Evolutionary conservation across 2,329 filamentous ascomycete species (phyloP).

Genomic region (Sporothrix sp.): DNA sequence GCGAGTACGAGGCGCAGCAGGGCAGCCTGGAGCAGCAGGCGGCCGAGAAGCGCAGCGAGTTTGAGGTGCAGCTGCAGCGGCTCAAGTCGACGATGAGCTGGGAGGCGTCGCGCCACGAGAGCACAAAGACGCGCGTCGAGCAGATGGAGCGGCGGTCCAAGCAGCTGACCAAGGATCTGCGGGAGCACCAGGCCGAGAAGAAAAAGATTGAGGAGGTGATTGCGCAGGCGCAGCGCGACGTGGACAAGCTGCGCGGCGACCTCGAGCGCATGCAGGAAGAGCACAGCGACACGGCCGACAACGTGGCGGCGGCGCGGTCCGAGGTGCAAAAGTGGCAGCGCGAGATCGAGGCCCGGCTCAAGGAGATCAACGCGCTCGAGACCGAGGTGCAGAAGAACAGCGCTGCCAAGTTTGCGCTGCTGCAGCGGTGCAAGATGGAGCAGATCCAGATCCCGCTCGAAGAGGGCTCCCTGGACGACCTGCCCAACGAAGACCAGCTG

Average conservation of each 20-base stretch:
- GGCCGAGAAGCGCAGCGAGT: conserved; percentile 75
- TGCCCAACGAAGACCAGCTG: conserved; percentile 79
- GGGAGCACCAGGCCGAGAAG: conserved; percentile 62
- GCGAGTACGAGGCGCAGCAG: conserved; percentile 88
- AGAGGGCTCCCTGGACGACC: conserved; percentile 66
- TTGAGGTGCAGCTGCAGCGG: conserved; percentile 72
- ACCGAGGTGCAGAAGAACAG: conserved; percentile 78
- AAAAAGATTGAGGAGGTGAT: conserved; percentile 63
- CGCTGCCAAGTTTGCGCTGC: conserved; percentile 69
- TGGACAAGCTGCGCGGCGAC: conserved; percentile 64
- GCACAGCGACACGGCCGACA: conserved; percentile 59
- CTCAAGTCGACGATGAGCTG: conserved; percentile 53
- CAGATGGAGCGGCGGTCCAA: conserved; percentile 56
- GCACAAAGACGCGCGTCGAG: conserved; percentile 59
- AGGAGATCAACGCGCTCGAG: conserved; percentile 70
- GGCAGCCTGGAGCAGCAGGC: conserved; percentile 87
- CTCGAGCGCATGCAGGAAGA: conserved; percentile 60
- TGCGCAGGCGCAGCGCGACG: conserved; percentile 61
- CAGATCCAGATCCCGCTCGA: conserved; percentile 78
- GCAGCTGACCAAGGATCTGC: conserved; percentile 59
- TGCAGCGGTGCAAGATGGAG: conserved; percentile 86
- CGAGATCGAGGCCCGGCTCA: conserved; percentile 64
- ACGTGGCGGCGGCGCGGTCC: conserved; percentile 65
- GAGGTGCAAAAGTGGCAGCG: conserved; percentile 78
- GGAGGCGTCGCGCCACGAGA: conserved; percentile 42